Evolutionary conservation across 1,284 basidiomycete genomes (phyloP).

Genomic region (Kalmanozyma brasiliensis): DNA sequence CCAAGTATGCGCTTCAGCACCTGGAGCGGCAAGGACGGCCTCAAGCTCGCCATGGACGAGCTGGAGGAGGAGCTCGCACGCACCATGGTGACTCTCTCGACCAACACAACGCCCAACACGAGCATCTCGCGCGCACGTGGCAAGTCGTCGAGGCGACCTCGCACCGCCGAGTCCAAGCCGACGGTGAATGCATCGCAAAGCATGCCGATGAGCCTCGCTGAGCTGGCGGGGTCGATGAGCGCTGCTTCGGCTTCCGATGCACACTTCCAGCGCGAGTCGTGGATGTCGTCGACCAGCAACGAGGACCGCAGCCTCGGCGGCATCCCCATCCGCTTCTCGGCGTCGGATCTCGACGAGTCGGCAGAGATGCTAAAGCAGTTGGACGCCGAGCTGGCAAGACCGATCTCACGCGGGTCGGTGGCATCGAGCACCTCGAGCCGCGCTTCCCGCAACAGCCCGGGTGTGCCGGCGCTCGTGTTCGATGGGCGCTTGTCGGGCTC

Average conservation of each 20-base stretch:
- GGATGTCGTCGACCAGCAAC: conserved; percentile 22
- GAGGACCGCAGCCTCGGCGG: conserved; percentile 9
- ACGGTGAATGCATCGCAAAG: conserved; percentile 6
- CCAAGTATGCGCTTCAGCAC: conserved; percentile 25
- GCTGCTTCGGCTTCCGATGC: conserved; percentile 4
- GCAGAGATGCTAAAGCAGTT: conserved; percentile 10
- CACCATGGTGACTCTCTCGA: conserved; percentile 35
- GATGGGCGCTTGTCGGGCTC: conserved; percentile 24
- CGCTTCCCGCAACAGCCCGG: conserved; percentile 5
- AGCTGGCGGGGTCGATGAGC: conserved; percentile 1
- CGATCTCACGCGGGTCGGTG: conserved; percentile 15
- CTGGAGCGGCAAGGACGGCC: conserved; percentile 29
- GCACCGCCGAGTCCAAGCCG: conserved; percentile 28
- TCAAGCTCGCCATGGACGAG: conserved; percentile 43
- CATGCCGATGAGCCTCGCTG: not conserved
- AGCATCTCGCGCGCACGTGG: conserved; percentile 15
- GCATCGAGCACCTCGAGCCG: conserved; percentile 13
- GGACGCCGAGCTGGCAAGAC: conserved; percentile 3
- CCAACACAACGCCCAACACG: conserved; percentile 20
- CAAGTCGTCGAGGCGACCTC: conserved; percentile 27
- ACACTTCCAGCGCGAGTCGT: conserved; percentile 27
- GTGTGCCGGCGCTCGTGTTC: conserved; percentile 24
- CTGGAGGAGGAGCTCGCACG: conserved; percentile 37
- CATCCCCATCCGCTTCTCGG: conserved; percentile 29
- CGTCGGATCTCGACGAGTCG: conserved; percentile 24